Percentiles rank a stretch among this genome's conserved stretches.
These are phyloP conservation scores for Verticillium nubilum DNA, from an alignment of 2,329 filamentous ascomycete species.

Conservation along the genomic window DNA sequence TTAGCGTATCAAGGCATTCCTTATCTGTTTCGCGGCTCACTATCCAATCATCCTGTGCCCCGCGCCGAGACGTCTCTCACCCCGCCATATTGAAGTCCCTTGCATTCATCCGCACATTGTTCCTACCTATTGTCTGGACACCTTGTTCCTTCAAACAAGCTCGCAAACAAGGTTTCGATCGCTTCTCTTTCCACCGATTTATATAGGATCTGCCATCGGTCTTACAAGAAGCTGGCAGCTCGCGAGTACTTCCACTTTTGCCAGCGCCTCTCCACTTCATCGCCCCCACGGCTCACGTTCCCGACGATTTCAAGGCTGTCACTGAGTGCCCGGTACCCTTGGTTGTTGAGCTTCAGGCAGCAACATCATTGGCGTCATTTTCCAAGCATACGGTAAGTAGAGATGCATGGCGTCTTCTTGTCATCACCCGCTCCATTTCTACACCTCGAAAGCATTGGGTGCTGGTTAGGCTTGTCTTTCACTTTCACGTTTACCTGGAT, in stretches of 20 bases:
- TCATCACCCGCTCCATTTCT: background rate
- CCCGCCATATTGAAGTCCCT: background rate
- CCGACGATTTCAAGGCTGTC: background rate
- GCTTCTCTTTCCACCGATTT: background rate
- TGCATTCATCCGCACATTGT: background rate
- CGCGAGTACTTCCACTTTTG: background rate
- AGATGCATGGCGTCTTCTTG: background rate
- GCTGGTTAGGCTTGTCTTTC: background rate
- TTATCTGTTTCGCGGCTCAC: background rate
- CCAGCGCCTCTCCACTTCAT: background rate
- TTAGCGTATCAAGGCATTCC: background rate
- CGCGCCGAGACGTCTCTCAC: background rate
- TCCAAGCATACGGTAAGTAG: background rate
- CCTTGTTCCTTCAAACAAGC: background rate
- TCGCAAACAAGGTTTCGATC: background rate
- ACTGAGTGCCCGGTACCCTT: background rate
- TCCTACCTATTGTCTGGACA: background rate
- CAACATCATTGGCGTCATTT: background rate
- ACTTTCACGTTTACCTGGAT: background rate
- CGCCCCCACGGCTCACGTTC: background rate
- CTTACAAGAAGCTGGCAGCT: background rate
- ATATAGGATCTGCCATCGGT: background rate
- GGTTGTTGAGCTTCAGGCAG: background rate
- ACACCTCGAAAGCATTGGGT: background rate
- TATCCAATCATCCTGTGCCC: background rate